Conservation (phyloP, 305 asterid species). For the Solanum hybrid region DNA sequence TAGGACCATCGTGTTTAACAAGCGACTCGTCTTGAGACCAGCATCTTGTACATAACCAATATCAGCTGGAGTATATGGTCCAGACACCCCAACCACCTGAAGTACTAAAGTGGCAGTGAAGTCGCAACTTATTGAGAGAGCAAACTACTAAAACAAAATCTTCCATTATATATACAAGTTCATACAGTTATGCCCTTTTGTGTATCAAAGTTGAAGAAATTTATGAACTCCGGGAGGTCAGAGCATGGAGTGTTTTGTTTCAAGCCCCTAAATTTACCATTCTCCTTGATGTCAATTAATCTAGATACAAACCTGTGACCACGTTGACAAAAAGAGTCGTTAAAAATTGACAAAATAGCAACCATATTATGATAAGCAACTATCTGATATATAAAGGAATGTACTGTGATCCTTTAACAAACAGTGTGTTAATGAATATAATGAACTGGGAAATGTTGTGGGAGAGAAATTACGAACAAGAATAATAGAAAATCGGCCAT, state of each 20-base stretch:
- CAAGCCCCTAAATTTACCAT: neutral
- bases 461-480: too few species aligned
- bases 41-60: conserved; percentile 79
- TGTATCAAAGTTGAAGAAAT: neutral
- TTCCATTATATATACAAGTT: neutral
- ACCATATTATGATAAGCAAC: neutral
- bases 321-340: neutral
- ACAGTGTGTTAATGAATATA: neutral
- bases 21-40: conserved; percentile 83
- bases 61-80: conserved; percentile 86
- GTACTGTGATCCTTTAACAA: neutral
- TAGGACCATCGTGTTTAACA: too few species aligned
- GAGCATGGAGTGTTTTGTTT: too few species aligned
- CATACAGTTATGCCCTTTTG: conserved; percentile 60
- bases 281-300: neutral
- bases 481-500: too few species aligned
- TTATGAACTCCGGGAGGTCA: too few species aligned
- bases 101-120: neutral
- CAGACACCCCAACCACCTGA: conserved; percentile 95
- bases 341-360: neutral
- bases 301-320: neutral
- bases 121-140: neutral
- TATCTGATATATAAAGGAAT: neutral
- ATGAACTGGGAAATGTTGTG: too few species aligned
- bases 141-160: neutral